phyloP scores from a whole-genome alignment of 164 flowering plant species.

The Piper longum region DNA sequence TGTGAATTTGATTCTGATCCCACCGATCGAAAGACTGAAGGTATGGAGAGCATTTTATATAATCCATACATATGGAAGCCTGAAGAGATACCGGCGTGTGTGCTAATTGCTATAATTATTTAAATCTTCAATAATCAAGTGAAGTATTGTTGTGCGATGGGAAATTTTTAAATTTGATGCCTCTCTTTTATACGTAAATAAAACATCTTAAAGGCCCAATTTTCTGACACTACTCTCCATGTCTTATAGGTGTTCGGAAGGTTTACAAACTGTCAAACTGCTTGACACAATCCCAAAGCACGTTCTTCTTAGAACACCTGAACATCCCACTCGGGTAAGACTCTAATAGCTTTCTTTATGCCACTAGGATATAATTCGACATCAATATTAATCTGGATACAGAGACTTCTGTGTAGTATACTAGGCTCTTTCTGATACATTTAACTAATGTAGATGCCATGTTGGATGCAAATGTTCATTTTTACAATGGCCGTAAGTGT shows the following conservation, averaged over 20 bases:
- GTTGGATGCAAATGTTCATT: background rate
- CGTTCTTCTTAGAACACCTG: constrained; percentile 57
- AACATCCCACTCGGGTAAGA: constrained; percentile 84
- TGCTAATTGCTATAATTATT: background rate
- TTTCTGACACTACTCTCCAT: background rate
- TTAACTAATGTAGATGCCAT: background rate
- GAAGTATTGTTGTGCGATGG: background rate
- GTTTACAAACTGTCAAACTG: constrained; percentile 65
- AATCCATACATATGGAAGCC: constrained; percentile 66
- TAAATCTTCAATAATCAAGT: background rate
- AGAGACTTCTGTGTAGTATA: too few species aligned
- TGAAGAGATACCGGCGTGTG: constrained; percentile 24
- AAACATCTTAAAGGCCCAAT: background rate
- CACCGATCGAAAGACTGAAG: constrained; percentile 11
- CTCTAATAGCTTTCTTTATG: background rate
- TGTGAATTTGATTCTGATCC: constrained; percentile 5
- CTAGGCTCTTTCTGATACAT: too few species aligned
- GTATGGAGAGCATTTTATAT: constrained; percentile 21
- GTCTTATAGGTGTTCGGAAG: constrained; percentile 68
- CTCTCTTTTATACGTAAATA: background rate
- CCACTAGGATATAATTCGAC: background rate
- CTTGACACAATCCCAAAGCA: constrained; percentile 79
- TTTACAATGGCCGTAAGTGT: background rate
- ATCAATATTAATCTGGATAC: background rate
- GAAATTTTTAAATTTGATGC: background rate